A percentile compares a stretch with the other conserved stretches of the same genome.
Evolutionary conservation across 139 green algal species (phyloP).

Genomic region (Chlorella sp.): DNA sequence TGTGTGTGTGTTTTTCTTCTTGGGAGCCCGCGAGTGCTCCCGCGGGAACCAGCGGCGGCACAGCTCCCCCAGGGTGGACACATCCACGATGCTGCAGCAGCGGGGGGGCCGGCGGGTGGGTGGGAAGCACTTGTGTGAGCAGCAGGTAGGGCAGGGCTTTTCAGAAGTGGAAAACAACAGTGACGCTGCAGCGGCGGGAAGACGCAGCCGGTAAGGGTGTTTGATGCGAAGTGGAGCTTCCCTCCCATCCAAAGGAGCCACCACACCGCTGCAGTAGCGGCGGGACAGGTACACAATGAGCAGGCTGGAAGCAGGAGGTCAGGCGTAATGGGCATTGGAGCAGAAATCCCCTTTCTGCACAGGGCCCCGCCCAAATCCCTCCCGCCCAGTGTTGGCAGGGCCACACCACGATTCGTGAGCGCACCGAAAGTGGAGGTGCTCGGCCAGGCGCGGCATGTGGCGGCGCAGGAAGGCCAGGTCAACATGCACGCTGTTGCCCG

Average conservation of each 20-base stretch:
- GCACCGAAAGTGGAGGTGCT: slow-evolving; percentile 78
- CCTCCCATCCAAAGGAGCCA: too few species aligned
- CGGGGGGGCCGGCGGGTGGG: neutral
- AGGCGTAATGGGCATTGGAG: neutral
- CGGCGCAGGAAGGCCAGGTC: slow-evolving; percentile 88
- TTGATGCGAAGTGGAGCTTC: too few species aligned
- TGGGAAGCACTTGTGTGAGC: too few species aligned
- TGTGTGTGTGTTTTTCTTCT: slow-evolving; percentile 82
- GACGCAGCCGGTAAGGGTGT: too few species aligned
- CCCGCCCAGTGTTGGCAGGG: too few species aligned
- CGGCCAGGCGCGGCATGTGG: slow-evolving; percentile 86
- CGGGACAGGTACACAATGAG: too few species aligned
- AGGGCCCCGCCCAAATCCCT: neutral
- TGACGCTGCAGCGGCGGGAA: too few species aligned
- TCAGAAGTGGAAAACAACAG: too few species aligned
- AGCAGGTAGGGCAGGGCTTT: neutral
- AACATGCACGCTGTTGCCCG: slow-evolving; percentile 89
- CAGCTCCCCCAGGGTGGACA: slow-evolving; percentile 85
- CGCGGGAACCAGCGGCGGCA: slow-evolving; percentile 67
- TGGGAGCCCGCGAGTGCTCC: slow-evolving; percentile 57
- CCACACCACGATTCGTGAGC: too few species aligned
- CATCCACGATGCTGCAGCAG: slow-evolving; percentile 84
- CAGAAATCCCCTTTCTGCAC: neutral
- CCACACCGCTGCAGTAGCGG: too few species aligned
- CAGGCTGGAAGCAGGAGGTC: too few species aligned